Percentiles rank a stretch among this genome's conserved stretches.
These are phyloP conservation scores for Moniliophthora roreri DNA, from an alignment of 1,284 basidiomycete genomes.

Conservation along the genomic window DNA sequence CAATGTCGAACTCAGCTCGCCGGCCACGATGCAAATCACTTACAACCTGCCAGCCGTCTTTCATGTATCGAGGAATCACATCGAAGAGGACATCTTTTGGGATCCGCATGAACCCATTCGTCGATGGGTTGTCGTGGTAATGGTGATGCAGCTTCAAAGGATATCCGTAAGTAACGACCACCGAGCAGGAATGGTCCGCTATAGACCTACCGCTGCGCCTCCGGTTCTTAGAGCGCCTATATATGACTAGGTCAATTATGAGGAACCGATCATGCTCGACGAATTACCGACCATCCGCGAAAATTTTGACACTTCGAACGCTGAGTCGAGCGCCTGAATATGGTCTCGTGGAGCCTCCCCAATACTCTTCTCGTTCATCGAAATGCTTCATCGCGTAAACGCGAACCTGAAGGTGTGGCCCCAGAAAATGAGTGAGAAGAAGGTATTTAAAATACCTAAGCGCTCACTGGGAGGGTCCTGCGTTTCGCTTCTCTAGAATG, in stretches of 20 bases:
- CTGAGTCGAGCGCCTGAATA: slow-evolving; percentile 3
- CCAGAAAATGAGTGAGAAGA: background rate
- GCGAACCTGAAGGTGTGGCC: slow-evolving; percentile 2
- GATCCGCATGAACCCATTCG: slow-evolving; percentile 11
- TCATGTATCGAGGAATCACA: slow-evolving; percentile 7
- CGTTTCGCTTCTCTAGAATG: slow-evolving; percentile 1
- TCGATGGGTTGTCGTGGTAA: slow-evolving; percentile 10
- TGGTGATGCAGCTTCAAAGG: slow-evolving; percentile 13
- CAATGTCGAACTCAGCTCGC: slow-evolving; percentile 1
- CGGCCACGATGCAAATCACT: background rate
- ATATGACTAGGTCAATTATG: background rate
- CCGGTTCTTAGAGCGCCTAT: slow-evolving; percentile 50
- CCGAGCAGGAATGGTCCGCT: too few species aligned
- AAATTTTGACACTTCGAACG: slow-evolving; percentile 13
- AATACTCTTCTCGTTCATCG: slow-evolving; percentile 5
- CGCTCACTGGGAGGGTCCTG: slow-evolving; percentile 3
- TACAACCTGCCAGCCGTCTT: slow-evolving; percentile 14
- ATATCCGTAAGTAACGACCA: background rate
- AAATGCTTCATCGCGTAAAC: slow-evolving; percentile 14
- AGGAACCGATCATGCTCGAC: background rate
- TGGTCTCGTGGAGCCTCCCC: slow-evolving; percentile 9
- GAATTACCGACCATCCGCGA: slow-evolving; percentile 9
- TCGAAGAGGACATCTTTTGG: slow-evolving; percentile 2
- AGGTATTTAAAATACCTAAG: background rate
- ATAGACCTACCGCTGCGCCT: slow-evolving; percentile 63